Conservation (phyloP, 768 basidiomycete species). For the Suillus luteus region DNA sequence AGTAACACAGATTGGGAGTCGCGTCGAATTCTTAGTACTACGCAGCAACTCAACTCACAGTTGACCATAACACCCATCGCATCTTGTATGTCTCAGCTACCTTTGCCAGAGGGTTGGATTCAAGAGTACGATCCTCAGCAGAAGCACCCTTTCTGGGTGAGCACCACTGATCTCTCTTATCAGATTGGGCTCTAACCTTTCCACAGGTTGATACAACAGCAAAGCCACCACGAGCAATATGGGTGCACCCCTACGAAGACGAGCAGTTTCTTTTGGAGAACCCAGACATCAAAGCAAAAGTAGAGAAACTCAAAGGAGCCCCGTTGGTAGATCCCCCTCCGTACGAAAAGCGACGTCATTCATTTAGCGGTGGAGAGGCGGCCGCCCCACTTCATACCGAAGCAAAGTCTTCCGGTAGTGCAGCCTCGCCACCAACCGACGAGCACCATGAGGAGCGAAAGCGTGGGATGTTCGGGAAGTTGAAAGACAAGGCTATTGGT, state of each 20-base stretch:
- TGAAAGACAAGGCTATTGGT: constrained; percentile 65
- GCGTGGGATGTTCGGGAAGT: constrained; percentile 56
- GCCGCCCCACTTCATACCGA: background rate
- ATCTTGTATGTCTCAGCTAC: constrained; percentile 29
- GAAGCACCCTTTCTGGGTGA: constrained; percentile 53
- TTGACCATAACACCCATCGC: constrained; percentile 4
- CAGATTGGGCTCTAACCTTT: background rate
- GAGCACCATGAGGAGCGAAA: constrained; percentile 32
- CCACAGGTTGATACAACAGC: constrained; percentile 63
- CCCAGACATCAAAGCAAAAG: constrained; percentile 47
- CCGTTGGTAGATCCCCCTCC: constrained; percentile 26
- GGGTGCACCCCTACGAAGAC: constrained; percentile 75
- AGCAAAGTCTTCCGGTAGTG: constrained; percentile 6
- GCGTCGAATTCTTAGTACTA: background rate
- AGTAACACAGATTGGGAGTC: constrained; percentile 19
- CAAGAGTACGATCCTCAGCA: constrained; percentile 45
- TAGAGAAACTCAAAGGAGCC: constrained; percentile 16
- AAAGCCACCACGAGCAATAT: constrained; percentile 64
- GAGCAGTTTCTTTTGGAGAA: constrained; percentile 60
- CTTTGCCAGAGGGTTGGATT: constrained; percentile 62
- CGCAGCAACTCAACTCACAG: background rate
- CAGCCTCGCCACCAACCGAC: background rate
- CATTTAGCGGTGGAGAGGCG: constrained; percentile 24
- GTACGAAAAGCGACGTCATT: constrained; percentile 34
- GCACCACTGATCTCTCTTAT: background rate